phyloP scores from a whole-genome alignment of 176 grass and related monocot genomes.

The Puya raimondii region DNA sequence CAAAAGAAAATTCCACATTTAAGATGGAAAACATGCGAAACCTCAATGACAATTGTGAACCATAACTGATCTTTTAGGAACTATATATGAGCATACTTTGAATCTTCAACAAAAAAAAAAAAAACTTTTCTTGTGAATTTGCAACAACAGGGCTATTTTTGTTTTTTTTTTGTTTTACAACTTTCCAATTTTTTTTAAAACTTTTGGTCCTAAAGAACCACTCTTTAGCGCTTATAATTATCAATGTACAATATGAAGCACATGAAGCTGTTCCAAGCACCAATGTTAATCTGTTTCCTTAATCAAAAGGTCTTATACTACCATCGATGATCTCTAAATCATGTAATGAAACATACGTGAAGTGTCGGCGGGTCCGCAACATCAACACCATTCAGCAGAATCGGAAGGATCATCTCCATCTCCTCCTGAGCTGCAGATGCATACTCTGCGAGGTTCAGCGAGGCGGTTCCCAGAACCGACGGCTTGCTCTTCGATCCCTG shows the following conservation, averaged over 20 bases:
- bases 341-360: constrained; percentile 54
- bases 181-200: no score
- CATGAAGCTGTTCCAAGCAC: not conserved
- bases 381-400: constrained; percentile 31
- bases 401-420: constrained; percentile 59
- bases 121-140: no score
- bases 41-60: not conserved
- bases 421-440: constrained; percentile 45
- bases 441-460: constrained; percentile 69
- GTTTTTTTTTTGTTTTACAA: no score
- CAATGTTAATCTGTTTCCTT: not conserved
- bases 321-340: constrained; percentile 7
- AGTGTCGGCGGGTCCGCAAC: constrained; percentile 40
- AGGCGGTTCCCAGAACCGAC: constrained; percentile 50
- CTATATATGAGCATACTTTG: no score
- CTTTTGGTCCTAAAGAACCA: no score
- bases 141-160: no score
- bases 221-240: no score
- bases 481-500: constrained; percentile 66
- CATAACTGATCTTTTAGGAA: not conserved
- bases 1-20: constrained; percentile 21
- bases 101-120: no score
- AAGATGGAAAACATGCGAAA: constrained; percentile 4
- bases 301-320: not conserved
- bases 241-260: not conserved